Conservation (phyloP, 1,284 basidiomycete species). For the Pseudozyma hubeiensis region DNA sequence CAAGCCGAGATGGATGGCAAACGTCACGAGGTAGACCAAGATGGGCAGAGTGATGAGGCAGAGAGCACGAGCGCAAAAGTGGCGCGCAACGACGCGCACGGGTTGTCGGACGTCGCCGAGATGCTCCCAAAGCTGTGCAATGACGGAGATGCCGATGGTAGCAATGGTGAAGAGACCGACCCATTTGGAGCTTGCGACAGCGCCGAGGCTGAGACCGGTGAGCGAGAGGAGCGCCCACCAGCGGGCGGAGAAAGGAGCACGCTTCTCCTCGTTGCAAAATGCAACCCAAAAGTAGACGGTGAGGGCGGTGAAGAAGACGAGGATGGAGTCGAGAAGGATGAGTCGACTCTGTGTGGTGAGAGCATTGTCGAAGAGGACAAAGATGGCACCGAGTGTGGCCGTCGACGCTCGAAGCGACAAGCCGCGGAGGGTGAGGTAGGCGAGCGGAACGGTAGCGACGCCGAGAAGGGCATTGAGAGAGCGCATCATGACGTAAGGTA, state of each 20-base stretch:
- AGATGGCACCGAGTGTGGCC: slow-evolving; percentile 86
- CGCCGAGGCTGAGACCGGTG: slow-evolving; percentile 88
- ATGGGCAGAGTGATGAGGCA: slow-evolving; percentile 88
- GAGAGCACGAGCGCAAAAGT: slow-evolving; percentile 87
- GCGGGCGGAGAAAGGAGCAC: slow-evolving; percentile 77
- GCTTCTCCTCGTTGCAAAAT: slow-evolving; percentile 89
- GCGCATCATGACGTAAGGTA: slow-evolving; percentile 97
- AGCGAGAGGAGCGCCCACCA: slow-evolving; percentile 97
- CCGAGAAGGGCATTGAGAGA: slow-evolving; percentile 90
- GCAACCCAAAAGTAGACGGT: slow-evolving; percentile 87
- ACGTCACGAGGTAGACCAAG: slow-evolving; percentile 93
- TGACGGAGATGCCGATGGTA: slow-evolving; percentile 85
- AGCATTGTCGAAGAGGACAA: slow-evolving; percentile 96
- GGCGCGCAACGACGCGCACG: slow-evolving; percentile 79
- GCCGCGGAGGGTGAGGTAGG: slow-evolving; percentile 92
- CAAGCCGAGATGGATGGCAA: slow-evolving; percentile 91
- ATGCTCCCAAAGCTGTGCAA: slow-evolving; percentile 88
- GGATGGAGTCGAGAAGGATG: slow-evolving; percentile 95
- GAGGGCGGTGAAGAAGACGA: slow-evolving; percentile 96
- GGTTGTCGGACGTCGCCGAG: slow-evolving; percentile 87
- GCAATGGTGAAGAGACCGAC: slow-evolving; percentile 99
- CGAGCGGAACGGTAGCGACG: slow-evolving; percentile 85
- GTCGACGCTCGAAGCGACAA: slow-evolving; percentile 86
- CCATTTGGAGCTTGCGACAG: slow-evolving; percentile 95
- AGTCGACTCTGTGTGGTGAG: slow-evolving; percentile 93